phyloP scores from a whole-genome alignment of 345 rosid species.

The Lenwebbia sp. region DNA sequence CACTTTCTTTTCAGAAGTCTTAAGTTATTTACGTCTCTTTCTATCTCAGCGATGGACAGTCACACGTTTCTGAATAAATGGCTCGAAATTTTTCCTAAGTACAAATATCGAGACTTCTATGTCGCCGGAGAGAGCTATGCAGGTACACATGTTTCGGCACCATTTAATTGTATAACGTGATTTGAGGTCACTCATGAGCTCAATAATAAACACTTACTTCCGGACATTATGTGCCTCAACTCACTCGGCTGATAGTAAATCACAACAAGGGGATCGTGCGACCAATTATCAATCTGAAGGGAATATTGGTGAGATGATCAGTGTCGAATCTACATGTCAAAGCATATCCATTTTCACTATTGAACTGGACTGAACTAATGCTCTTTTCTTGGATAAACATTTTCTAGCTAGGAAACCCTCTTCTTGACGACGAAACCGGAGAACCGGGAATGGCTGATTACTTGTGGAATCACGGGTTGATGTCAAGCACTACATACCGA shows the following conservation, averaged over 20 bases:
- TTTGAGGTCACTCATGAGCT: neutral
- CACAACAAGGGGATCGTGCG: neutral
- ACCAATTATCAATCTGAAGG: neutral
- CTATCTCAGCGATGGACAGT: neutral
- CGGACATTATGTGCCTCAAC: neutral
- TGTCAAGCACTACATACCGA: too few species aligned
- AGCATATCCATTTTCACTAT: neutral
- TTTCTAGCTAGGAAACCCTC: neutral
- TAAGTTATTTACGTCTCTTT: neutral
- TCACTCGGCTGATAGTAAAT: neutral
- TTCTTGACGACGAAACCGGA: neutral
- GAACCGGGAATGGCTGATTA: neutral
- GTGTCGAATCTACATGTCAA: neutral
- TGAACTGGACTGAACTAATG: neutral
- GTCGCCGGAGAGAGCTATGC: neutral
- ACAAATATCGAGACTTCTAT: neutral
- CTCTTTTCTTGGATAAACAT: neutral
- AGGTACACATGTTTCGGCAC: neutral
- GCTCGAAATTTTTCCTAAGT: neutral
- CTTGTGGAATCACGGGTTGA: too few species aligned
- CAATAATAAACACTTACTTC: neutral
- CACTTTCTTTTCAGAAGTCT: neutral
- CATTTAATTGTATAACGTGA: neutral
- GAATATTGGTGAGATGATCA: neutral
- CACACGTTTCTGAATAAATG: neutral